Percentiles rank a stretch among this genome's conserved stretches.
Evolutionary conservation across 164 flowering plant genomes (phyloP).

Genomic region (Chloranthus sessilifolius): DNA sequence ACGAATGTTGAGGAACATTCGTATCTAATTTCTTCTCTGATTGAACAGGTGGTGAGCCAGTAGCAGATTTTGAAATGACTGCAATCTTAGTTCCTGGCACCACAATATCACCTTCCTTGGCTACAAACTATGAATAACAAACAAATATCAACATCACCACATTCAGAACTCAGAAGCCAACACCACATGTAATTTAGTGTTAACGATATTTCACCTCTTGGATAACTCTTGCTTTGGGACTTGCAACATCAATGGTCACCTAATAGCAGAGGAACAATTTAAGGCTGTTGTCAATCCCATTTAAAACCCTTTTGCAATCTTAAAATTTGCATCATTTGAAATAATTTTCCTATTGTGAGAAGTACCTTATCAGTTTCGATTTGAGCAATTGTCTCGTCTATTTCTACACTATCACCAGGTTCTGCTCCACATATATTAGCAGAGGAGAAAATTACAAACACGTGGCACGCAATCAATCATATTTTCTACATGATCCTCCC

Average conservation of each 20-base stretch:
- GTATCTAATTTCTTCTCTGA: conserved; percentile 29
- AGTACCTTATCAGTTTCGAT: conserved; percentile 95
- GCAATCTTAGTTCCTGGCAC: conserved; percentile 91
- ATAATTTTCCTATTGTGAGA: background rate
- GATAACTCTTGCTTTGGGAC: conserved; percentile 91
- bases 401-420: conserved; percentile 80
- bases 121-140: conserved; percentile 52
- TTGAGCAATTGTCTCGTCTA: conserved; percentile 94
- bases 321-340: background rate
- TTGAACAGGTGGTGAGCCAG: conserved; percentile 55
- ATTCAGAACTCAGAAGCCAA: background rate
- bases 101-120: conserved; percentile 93
- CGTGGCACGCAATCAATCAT: no score
- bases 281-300: no score
- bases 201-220: conserved; percentile 49
- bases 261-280: conserved; percentile 20
- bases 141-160: background rate
- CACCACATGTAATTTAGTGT: background rate
- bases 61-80: conserved; percentile 77
- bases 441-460: background rate
- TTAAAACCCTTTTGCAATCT: no score
- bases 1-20: conserved; percentile 34
- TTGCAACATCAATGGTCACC: conserved; percentile 96
- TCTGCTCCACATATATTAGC: conserved; percentile 37
- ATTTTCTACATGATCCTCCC: no score